phyloP scores from a whole-genome alignment of 2,329 filamentous ascomycete genomes.

The Cercospora nicotianae region DNA sequence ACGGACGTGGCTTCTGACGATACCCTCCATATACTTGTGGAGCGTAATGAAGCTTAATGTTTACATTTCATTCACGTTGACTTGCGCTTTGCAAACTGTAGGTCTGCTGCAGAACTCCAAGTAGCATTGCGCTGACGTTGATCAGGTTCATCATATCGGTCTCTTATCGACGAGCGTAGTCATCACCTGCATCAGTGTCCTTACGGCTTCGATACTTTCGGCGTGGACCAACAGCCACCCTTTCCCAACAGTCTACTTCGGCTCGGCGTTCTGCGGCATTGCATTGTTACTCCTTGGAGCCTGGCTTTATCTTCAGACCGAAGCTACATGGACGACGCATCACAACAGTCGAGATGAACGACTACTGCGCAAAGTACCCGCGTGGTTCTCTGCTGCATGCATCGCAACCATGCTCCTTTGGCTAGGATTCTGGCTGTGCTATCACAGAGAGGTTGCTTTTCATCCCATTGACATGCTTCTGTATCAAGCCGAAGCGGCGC shows the following conservation, averaged over 20 bases:
- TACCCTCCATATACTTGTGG: constrained; percentile 42
- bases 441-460: constrained; percentile 43
- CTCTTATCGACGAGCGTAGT: constrained; percentile 43
- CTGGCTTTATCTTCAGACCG: constrained; percentile 34
- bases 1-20: constrained; percentile 42
- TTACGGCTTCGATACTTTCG: constrained; percentile 36
- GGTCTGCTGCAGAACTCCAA: too few relatives aligned
- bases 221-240: constrained; percentile 38
- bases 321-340: constrained; percentile 19
- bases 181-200: constrained; percentile 41
- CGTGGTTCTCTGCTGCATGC: constrained; percentile 42
- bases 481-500: constrained; percentile 49
- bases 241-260: constrained; percentile 32
- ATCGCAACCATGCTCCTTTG: constrained; percentile 47
- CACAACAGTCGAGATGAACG: neutral
- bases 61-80: constrained; percentile 30
- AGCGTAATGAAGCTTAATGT: constrained; percentile 37
- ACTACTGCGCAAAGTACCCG: constrained; percentile 26
- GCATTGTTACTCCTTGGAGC: constrained; percentile 33
- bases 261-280: constrained; percentile 29
- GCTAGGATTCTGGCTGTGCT: constrained; percentile 43
- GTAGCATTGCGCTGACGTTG: neutral
- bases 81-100: constrained; percentile 35
- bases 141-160: constrained; percentile 46
- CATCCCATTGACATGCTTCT: constrained; percentile 60